These are phyloP conservation scores for Daldinia vernicosa DNA, from an alignment of 495 filamentous ascomycete species.

Conservation along the genomic window DNA sequence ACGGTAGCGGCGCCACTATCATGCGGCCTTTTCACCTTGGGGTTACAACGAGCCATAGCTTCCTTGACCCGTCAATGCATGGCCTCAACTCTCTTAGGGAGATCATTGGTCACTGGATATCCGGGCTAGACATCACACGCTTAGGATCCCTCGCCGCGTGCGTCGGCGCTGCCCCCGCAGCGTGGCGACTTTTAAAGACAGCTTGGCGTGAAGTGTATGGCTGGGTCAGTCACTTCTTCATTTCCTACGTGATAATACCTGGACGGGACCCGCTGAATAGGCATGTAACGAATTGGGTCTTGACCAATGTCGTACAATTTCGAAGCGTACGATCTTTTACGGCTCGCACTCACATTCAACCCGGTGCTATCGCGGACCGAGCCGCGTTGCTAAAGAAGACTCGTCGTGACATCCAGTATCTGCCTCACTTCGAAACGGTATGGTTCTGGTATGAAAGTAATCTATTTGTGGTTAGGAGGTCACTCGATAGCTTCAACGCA, in stretches of 20 bases:
- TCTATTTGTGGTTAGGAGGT: constrained; percentile 55
- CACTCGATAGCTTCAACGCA: constrained; percentile 53
- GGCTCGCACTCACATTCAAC: constrained; percentile 50
- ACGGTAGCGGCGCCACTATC: constrained; percentile 17
- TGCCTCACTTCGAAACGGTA: constrained; percentile 55
- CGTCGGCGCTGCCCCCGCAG: constrained; percentile 42
- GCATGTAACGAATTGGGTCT: constrained; percentile 56
- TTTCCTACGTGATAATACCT: constrained; percentile 53
- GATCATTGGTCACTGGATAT: constrained; percentile 43
- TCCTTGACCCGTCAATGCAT: constrained; percentile 40
- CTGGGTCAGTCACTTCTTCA: constrained; percentile 54
- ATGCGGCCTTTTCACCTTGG: constrained; percentile 43
- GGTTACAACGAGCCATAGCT: constrained; percentile 37
- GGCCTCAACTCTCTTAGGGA: constrained; percentile 41
- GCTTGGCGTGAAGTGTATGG: constrained; percentile 50
- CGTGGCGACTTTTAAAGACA: constrained; percentile 40
- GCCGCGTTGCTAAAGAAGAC: constrained; percentile 55
- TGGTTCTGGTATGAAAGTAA: constrained; percentile 55
- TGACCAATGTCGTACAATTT: constrained; percentile 50
- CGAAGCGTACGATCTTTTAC: constrained; percentile 52
- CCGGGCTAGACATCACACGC: constrained; percentile 44
- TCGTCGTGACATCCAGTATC: constrained; percentile 54
- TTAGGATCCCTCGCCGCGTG: constrained; percentile 47
- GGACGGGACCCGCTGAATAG: constrained; percentile 55
- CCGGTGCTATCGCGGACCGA: constrained; percentile 45